Percentiles rank a stretch among this genome's conserved stretches.
Evolutionary conservation across 805 yeast genomes (phyloP).

Genomic region (Zygotorulaspora chibaensis): DNA sequence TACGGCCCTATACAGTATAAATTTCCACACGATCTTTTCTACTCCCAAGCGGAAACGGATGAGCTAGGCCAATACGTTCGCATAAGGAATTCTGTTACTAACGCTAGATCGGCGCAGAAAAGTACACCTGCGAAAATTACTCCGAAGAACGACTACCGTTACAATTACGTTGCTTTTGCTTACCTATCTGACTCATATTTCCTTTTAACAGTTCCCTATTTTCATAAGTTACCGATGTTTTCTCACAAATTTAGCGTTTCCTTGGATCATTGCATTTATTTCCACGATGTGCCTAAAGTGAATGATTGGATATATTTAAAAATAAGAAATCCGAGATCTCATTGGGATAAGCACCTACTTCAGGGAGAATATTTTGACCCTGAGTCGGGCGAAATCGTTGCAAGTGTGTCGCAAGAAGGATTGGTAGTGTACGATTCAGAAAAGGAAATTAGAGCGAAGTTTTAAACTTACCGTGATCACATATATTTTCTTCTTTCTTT

Average conservation of each 20-base stretch:
- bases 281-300: constrained; percentile 46
- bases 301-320: constrained; percentile 51
- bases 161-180: constrained; percentile 54
- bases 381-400: constrained; percentile 47
- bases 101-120: not conserved
- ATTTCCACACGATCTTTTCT: constrained; percentile 37
- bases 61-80: constrained; percentile 28
- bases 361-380: constrained; percentile 53
- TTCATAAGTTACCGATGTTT: constrained; percentile 44
- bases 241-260: constrained; percentile 53
- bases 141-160: constrained; percentile 31
- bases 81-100: constrained; percentile 16
- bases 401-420: constrained; percentile 66
- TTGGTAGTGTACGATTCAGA: constrained; percentile 32
- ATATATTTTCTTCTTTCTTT: not conserved
- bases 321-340: constrained; percentile 46
- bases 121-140: constrained; percentile 12
- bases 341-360: constrained; percentile 50
- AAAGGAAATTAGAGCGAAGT: constrained; percentile 20
- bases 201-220: constrained; percentile 48
- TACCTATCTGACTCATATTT: constrained; percentile 56
- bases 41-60: constrained; percentile 14
- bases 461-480: constrained; percentile 7
- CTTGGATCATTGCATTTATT: constrained; percentile 62
- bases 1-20: constrained; percentile 33